phyloP scores from a whole-genome alignment of 2,329 filamentous ascomycete genomes.

The Fusarium pseudograminearum region DNA sequence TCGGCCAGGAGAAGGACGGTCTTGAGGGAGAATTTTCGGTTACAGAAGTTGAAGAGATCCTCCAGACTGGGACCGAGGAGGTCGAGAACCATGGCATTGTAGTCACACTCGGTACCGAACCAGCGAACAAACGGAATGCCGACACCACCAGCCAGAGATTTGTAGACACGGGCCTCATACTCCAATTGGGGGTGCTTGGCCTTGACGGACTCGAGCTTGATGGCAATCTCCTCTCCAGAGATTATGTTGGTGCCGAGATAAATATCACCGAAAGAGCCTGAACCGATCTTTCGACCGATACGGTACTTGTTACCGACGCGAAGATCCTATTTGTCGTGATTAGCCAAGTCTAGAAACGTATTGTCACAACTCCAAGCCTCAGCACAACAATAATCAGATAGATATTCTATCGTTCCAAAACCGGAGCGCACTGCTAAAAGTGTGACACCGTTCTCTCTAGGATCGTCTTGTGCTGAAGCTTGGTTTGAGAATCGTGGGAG shows the following conservation, averaged over 20 bases:
- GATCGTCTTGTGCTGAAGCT: neutral
- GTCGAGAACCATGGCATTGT: slow-evolving; percentile 99
- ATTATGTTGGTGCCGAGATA: slow-evolving; percentile 99
- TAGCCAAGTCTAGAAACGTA: slow-evolving; percentile 21
- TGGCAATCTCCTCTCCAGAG: slow-evolving; percentile 98
- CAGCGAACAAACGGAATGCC: slow-evolving; percentile 99
- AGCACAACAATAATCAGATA: neutral
- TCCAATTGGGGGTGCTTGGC: slow-evolving; percentile 99
- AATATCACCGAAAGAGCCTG: slow-evolving; percentile 97
- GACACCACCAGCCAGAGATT: slow-evolving; percentile 91
- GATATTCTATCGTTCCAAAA: neutral
- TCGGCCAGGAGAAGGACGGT: slow-evolving; percentile 96
- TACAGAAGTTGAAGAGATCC: slow-evolving; percentile 99
- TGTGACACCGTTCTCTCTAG: neutral
- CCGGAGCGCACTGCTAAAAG: neutral
- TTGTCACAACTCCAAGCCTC: neutral
- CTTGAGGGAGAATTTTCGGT: slow-evolving; percentile 99
- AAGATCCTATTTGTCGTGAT: slow-evolving; percentile 76
- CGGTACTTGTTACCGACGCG: slow-evolving; percentile 99
- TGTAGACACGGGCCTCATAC: slow-evolving; percentile 96
- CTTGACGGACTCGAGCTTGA: slow-evolving; percentile 99
- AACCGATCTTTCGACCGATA: slow-evolving; percentile 98
- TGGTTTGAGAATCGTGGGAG: neutral
- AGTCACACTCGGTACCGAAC: slow-evolving; percentile 99
- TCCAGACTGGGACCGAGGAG: slow-evolving; percentile 95